Evolutionary conservation across 192 early-diverging fungal genomes (phyloP).

Genomic region (Coemansia sp.): DNA sequence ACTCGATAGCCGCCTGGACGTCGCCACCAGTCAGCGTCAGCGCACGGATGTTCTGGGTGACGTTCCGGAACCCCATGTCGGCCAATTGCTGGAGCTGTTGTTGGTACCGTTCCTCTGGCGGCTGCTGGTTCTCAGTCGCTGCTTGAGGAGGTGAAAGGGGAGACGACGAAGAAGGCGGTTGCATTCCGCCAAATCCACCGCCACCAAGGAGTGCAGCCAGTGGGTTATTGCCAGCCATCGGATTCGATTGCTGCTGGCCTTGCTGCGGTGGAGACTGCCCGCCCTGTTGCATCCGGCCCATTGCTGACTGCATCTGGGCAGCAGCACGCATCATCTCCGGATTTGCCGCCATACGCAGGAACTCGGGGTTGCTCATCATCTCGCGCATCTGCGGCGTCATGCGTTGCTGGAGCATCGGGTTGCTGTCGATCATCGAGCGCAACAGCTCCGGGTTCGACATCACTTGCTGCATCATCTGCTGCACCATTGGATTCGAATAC

Average conservation of each 20-base stretch:
- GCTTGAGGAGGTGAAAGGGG: background rate
- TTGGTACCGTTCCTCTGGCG: conserved; percentile 61
- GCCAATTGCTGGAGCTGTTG: conserved; percentile 81
- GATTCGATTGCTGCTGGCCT: conserved; percentile 21
- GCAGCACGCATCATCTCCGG: conserved; percentile 79
- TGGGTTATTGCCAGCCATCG: conserved; percentile 24
- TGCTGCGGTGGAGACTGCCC: conserved; percentile 15
- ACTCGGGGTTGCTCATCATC: conserved; percentile 79
- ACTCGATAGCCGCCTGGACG: conserved; percentile 94
- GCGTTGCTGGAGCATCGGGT: conserved; percentile 75
- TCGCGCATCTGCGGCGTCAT: conserved; percentile 85
- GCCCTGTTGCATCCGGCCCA: conserved; percentile 46
- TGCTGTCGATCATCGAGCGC: conserved; percentile 80
- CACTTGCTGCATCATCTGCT: conserved; percentile 78
- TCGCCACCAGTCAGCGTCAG: conserved; percentile 82
- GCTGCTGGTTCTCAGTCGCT: conserved; percentile 24
- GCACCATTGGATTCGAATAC: conserved; percentile 83
- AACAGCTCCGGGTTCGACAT: conserved; percentile 85
- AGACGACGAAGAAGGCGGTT: background rate
- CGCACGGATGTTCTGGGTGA: conserved; percentile 87
- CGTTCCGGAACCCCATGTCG: conserved; percentile 97
- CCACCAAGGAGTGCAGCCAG: conserved; percentile 19
- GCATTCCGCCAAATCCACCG: background rate
- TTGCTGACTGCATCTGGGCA: conserved; percentile 63
- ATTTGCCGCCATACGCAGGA: conserved; percentile 82